These are phyloP conservation scores for Dinochytrium kinnereticum DNA, from an alignment of 371 early-diverging fungal species.

Conservation along the genomic window DNA sequence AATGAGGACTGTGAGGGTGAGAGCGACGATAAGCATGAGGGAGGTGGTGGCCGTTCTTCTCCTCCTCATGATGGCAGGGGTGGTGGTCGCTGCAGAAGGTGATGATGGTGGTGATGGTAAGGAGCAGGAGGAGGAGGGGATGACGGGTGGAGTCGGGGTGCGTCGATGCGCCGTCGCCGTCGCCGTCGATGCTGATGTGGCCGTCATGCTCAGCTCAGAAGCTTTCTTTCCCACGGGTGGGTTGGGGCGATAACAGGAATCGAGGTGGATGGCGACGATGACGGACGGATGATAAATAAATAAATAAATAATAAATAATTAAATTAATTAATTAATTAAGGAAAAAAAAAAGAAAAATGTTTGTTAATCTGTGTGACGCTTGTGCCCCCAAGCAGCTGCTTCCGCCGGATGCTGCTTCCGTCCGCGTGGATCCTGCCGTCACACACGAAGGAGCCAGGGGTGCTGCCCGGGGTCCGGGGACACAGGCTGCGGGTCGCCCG, in stretches of 20 bases:
- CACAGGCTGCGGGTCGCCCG: too few relatives aligned
- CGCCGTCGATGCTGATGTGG: not conserved
- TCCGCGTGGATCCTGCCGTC: too few relatives aligned
- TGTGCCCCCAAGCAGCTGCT: not conserved
- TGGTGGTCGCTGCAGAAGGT: not conserved
- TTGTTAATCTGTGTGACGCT: not conserved
- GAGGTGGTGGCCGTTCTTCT: not conserved
- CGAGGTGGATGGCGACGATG: not conserved
- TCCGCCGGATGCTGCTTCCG: too few relatives aligned
- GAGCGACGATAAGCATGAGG: not conserved
- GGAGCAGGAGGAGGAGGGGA: not conserved
- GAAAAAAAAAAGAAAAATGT: not conserved
- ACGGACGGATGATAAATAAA: not conserved
- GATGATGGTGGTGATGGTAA: not conserved
- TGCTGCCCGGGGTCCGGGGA: too few relatives aligned
- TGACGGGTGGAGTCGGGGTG: not conserved
- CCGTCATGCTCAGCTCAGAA: too few relatives aligned
- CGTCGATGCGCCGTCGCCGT: not conserved
- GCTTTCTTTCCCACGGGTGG: too few relatives aligned
- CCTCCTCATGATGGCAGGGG: not conserved
- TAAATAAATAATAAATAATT: not conserved
- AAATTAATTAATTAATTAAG: not conserved
- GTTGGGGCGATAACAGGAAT: not conserved
- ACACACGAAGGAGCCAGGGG: too few relatives aligned
- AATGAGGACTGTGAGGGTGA: not conserved